Evolutionary conservation across 257 asterid genomes (phyloP).

Genomic region (Lavandula angustifolia): DNA sequence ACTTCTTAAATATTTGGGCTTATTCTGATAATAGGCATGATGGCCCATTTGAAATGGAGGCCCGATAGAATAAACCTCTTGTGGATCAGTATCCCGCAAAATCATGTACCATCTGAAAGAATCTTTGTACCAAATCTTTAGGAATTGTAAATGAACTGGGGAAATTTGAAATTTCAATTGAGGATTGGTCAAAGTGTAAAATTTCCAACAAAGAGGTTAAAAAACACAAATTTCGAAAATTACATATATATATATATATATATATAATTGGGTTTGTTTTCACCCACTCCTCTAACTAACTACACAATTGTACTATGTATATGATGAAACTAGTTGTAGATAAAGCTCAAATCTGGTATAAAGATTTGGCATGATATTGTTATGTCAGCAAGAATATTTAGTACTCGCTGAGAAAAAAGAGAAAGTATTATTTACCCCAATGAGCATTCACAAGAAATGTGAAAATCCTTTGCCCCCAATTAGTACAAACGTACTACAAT

Average conservation of each 20-base stretch:
- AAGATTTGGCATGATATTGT: slow-evolving; percentile 21
- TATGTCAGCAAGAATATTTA: slow-evolving; percentile 26
- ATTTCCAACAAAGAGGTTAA: background rate
- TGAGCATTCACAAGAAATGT: no score
- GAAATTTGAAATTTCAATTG: background rate
- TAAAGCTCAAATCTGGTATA: slow-evolving; percentile 1
- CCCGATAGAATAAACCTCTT: background rate
- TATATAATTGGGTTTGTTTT: no score
- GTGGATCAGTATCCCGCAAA: background rate
- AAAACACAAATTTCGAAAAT: no score
- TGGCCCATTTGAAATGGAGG: no score
- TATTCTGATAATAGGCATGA: no score
- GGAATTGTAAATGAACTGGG: background rate
- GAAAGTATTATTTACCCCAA: no score
- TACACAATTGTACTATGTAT: slow-evolving; percentile 9
- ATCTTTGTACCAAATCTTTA: background rate
- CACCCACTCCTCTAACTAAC: slow-evolving; percentile 4
- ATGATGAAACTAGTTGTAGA: background rate
- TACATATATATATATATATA: no score
- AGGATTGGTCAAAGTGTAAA: background rate
- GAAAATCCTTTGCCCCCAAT: no score
- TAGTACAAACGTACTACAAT: no score
- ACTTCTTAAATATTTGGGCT: no score
- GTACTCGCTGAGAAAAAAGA: background rate
- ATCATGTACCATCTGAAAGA: slow-evolving; percentile 19